Evolutionary conservation across 2,329 filamentous ascomycete species (phyloP), one percentile per base, ranked within the genome.

Genomic region (Pezicula radicicola): DNA sequence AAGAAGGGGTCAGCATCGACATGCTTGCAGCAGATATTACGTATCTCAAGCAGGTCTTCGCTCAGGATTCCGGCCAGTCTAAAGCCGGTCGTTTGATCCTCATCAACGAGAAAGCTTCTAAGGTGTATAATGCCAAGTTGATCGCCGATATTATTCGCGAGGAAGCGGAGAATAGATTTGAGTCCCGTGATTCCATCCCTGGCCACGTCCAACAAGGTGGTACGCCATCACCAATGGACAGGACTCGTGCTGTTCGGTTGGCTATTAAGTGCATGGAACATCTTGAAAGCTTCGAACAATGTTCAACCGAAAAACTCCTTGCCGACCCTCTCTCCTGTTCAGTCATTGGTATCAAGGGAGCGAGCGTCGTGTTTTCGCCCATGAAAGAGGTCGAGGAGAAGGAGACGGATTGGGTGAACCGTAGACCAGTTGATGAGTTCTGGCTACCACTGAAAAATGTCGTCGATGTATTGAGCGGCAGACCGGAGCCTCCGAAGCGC

Each of bases 111-210:
- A 92, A 91, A 72, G 89, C 94, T 6, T 95, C 89, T 64, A 85
- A 81, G 63, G 92, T 92, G 15, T 97, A 97, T 77, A 89, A 81
- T 46, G 96, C 94, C 16, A 91, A 96, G 70, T 83, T 97, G 52
- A 93, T 99, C 64, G 92, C 93, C 33, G 88, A 93, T 66, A 97
- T 97, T 72, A 96, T 99, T 73, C 89, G 89, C 53, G 91, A 96
- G 61, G 94, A 97, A 70, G 89, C 91, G 8, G 87, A 89, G 62
- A 91, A 91, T 58, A 85, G 91, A 15, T 99, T 99, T 66, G 94
- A 99, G 71, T 89, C 89, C 43, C 86, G 93, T 55, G 88, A 94
- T 67, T 92, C 90, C 60, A 93, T 96, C 47, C 92, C 92, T 0
- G 92, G 92, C 13, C 92, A 97, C 73, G 92, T 96, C 59, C 92